A percentile compares a stretch with the other conserved stretches of the same genome.
These are phyloP conservation scores for Aspergillus quadricinctus DNA, from an alignment of 2,329 filamentous ascomycete species.

Conservation along the genomic window DNA sequence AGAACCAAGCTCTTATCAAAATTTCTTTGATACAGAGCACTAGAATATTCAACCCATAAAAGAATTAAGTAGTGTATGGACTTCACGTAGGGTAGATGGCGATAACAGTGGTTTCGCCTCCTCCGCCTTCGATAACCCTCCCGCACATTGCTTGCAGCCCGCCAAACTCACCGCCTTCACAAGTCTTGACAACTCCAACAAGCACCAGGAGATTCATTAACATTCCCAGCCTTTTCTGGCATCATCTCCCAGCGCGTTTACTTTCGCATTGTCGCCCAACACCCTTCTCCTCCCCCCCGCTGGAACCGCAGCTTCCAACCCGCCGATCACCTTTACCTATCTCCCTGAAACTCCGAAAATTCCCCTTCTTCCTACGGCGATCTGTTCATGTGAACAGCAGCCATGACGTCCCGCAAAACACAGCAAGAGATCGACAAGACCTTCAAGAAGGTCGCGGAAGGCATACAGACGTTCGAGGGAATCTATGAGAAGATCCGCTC, in stretches of 20 bases:
- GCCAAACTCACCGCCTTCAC: slow-evolving; percentile 11
- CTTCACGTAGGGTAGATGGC: not conserved
- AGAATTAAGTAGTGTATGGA: not conserved
- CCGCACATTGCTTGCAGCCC: slow-evolving; percentile 2
- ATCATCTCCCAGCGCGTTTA: slow-evolving; percentile 5
- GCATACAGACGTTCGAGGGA: slow-evolving; percentile 82
- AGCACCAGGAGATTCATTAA: slow-evolving; percentile 12
- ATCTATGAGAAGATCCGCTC: slow-evolving; percentile 98
- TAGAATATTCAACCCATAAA: not conserved
- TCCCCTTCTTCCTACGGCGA: slow-evolving; percentile 17
- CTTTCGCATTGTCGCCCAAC: not conserved
- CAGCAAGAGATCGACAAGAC: slow-evolving; percentile 98
- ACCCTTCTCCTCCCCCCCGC: not conserved
- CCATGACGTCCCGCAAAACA: slow-evolving; percentile 92
- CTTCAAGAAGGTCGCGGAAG: slow-evolving; percentile 97
- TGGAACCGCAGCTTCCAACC: not conserved
- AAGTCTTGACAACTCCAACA: slow-evolving; percentile 10
- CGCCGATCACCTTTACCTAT: not conserved
- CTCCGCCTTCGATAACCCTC: not conserved
- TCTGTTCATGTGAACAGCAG: slow-evolving; percentile 21
- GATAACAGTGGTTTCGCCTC: not conserved
- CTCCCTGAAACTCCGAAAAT: slow-evolving; percentile 10
- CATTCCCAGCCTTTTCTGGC: slow-evolving; percentile 4
- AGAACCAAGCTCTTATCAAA: not conserved
- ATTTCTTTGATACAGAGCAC: not conserved